A percentile compares a stretch with the other conserved stretches of the same genome.
Evolutionary conservation across 164 flowering plant species (phyloP).

Genomic region (Sextonia rubra): DNA sequence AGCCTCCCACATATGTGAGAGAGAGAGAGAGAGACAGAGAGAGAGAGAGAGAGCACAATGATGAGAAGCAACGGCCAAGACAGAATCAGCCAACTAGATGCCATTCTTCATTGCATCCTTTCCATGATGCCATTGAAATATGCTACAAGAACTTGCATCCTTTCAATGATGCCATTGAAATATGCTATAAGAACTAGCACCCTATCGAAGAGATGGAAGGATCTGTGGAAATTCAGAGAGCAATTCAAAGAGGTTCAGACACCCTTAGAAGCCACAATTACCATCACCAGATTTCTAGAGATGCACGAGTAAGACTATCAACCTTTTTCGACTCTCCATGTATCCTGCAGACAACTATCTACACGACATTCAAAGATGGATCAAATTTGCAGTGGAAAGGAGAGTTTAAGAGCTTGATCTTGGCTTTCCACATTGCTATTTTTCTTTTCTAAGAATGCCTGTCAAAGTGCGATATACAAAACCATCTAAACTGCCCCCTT

Average conservation of each 20-base stretch:
- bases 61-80: not conserved
- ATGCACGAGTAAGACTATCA: slow-evolving; percentile 1
- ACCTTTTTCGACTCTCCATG: slow-evolving; percentile 5
- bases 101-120: slow-evolving; percentile 4
- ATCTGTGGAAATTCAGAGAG: not conserved
- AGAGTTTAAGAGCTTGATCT: slow-evolving; percentile 12
- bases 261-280: slow-evolving; percentile 1
- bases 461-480: not conserved
- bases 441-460: not conserved
- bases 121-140: not conserved
- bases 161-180: slow-evolving; percentile 9
- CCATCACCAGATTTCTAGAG: slow-evolving; percentile 3
- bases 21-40: too few species aligned
- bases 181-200: slow-evolving; percentile 4
- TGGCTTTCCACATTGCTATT: not conserved
- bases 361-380: slow-evolving; percentile 7
- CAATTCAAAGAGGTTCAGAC: slow-evolving; percentile 2
- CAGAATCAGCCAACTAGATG: slow-evolving; percentile 5
- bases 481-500: not conserved
- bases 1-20: not conserved
- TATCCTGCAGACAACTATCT: not conserved
- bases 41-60: too few species aligned
- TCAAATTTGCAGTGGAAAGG: slow-evolving; percentile 3
- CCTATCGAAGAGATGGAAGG: slow-evolving; percentile 13
- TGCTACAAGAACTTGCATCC: too few species aligned